Conservation (phyloP, 2,329 filamentous ascomycete genomes). For the Chaetothyriales sp. region DNA sequence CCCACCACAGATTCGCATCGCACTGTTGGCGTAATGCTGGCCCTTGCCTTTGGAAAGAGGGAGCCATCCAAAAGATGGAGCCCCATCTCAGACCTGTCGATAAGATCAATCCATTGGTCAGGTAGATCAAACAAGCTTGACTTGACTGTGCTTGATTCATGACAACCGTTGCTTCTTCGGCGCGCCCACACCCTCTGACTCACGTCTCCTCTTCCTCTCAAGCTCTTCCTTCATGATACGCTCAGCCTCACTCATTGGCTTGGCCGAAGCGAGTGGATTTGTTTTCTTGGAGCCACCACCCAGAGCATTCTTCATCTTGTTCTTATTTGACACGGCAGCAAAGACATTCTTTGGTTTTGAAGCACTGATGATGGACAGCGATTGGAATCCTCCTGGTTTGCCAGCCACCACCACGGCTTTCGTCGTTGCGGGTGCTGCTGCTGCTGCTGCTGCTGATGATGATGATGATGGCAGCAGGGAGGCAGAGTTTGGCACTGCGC, state of each 20-base stretch:
- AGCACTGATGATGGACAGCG: conserved; percentile 45
- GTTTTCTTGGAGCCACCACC: conserved; percentile 49
- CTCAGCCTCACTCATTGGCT: conserved; percentile 68
- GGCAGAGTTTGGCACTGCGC: not conserved
- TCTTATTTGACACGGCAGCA: conserved; percentile 46
- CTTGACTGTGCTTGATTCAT: too few species aligned
- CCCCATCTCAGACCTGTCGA: too few species aligned
- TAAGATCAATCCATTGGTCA: too few species aligned
- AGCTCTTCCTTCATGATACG: conserved; percentile 78
- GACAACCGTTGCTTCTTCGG: conserved; percentile 15
- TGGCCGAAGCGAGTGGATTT: conserved; percentile 49
- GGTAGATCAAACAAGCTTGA: too few species aligned
- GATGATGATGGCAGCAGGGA: not conserved
- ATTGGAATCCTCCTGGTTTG: conserved; percentile 11
- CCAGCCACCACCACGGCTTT: too few species aligned
- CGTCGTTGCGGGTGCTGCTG: too few species aligned
- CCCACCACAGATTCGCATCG: too few species aligned
- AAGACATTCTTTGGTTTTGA: conserved; percentile 67
- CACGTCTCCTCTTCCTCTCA: conserved; percentile 47
- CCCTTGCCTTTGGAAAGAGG: too few species aligned
- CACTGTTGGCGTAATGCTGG: too few species aligned
- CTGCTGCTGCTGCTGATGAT: not conserved
- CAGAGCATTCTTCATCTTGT: conserved; percentile 53
- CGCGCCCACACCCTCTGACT: conserved; percentile 9
- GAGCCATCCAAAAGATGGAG: too few species aligned